These are phyloP conservation scores for Penicillium sp. DNA, from an alignment of 2,329 filamentous ascomycete species.

Conservation along the genomic window DNA sequence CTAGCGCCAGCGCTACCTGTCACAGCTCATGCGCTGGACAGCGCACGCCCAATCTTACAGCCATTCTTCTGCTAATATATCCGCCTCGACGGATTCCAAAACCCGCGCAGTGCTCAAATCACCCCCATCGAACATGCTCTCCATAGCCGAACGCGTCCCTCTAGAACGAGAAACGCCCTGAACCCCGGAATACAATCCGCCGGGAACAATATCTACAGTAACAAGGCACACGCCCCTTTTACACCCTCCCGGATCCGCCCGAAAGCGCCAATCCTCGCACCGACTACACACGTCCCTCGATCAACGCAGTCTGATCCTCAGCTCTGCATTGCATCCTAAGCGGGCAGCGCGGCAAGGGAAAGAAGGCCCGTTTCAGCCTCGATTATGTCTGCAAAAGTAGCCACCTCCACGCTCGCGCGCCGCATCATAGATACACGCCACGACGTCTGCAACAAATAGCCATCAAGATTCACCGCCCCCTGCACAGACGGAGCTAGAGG, in stretches of 20 bases:
- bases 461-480: neutral
- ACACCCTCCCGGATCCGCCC: neutral
- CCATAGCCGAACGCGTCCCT: neutral
- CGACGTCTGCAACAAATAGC: neutral
- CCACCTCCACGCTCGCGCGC: neutral
- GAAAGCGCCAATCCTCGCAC: neutral
- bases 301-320: neutral
- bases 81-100: neutral
- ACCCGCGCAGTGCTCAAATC: neutral
- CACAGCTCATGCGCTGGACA: neutral
- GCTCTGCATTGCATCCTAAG: neutral
- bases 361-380: neutral
- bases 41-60: neutral
- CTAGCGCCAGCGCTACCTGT: neutral
- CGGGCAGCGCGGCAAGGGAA: neutral
- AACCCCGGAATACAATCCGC: neutral
- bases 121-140: no score
- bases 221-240: no score
- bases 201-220: neutral
- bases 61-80: neutral
- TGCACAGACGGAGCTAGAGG: no score
- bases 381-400: neutral
- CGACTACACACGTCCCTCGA: neutral
- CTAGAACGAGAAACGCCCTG: neutral
- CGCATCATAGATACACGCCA: neutral